Base-by-base conservation (phyloP, 1,284 basidiomycete species). In the Ustilago lituana region DNA sequence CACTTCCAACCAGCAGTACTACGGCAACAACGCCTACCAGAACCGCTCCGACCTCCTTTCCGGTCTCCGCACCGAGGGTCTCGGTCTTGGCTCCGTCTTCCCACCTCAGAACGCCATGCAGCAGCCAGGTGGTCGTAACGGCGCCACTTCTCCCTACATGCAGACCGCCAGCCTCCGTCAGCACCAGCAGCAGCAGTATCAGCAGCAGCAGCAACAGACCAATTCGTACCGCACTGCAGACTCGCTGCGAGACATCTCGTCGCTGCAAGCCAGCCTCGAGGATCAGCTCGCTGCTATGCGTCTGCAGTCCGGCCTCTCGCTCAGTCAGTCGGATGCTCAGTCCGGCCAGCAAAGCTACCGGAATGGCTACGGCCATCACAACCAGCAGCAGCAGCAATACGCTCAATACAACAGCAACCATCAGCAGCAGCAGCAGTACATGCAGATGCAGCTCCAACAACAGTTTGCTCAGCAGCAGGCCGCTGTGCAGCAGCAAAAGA, bases 221-320 rank as follows among this genome's bases (percentile, higher is more conserved):
- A 52, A 40, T 19, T 51, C 44, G 5, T 56, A 68, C 35, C 53
- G 52, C 15, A 32, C 36, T 27, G 43, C 39, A 22, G 55, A 64
- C 29, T 47, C 57, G 23, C 40, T 55, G 12, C 39, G 58, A 19
- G 60, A 60, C 48, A 56, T 63, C n/a, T 54, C 51, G 4, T 44
- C 57, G 4, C 33, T 61, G 22, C 66, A 64, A 40, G 62, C 57
- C 8, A 62, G 62, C 35, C 64, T 76, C 29, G 70, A 77, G 56
- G 66, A 70, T 19, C 76, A 78, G 59, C 57, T 76, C 11, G 64
- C 71, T 23, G 62, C 70, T 10, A 58, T 77, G 51, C 70, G 71
- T 15, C 61, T 77, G 29, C 74, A 75, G 39, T 63, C 66, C 22
- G 45, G 39, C 46, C 39, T 47, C 11, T 53, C 54, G 3, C 24